These are phyloP conservation scores for Immersiporthe knoxdaviesiana DNA, from an alignment of 2,329 filamentous ascomycete genomes.

Conservation along the genomic window DNA sequence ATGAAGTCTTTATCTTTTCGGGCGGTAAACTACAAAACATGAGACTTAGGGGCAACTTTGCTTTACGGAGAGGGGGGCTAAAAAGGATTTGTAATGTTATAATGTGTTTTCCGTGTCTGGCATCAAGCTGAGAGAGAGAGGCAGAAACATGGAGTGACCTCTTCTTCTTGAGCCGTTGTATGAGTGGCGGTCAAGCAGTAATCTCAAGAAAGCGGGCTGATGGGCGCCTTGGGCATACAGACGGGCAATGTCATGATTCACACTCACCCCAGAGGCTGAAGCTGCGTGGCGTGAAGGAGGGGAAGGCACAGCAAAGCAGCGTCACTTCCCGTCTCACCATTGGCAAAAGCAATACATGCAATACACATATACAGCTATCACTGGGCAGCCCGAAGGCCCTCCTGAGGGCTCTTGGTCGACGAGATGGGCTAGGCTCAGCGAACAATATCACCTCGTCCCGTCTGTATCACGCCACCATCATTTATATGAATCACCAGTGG, in stretches of 20 bases:
- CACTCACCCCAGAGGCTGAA: background rate
- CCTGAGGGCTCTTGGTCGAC: background rate
- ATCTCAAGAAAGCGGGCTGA: background rate
- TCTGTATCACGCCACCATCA: too few species aligned
- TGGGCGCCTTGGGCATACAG: background rate
- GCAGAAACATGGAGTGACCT: background rate
- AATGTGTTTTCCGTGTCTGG: background rate
- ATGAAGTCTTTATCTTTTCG: background rate
- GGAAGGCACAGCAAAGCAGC: background rate
- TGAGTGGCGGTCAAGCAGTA: background rate
- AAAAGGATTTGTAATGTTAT: constrained; percentile 1
- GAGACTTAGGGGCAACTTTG: background rate
- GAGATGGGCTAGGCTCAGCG: background rate
- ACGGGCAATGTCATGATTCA: background rate
- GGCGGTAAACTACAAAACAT: constrained; percentile 1
- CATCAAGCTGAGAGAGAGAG: background rate
- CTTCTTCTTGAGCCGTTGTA: background rate
- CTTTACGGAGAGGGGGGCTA: background rate
- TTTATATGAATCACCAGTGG: too few species aligned
- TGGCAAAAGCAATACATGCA: background rate
- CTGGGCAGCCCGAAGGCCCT: background rate
- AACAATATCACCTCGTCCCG: background rate
- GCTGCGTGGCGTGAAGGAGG: background rate
- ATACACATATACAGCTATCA: background rate
- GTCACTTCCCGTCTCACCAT: background rate